These are phyloP conservation scores for Boletellus ananiceps DNA, from an alignment of 768 basidiomycete species.

Conservation along the genomic window DNA sequence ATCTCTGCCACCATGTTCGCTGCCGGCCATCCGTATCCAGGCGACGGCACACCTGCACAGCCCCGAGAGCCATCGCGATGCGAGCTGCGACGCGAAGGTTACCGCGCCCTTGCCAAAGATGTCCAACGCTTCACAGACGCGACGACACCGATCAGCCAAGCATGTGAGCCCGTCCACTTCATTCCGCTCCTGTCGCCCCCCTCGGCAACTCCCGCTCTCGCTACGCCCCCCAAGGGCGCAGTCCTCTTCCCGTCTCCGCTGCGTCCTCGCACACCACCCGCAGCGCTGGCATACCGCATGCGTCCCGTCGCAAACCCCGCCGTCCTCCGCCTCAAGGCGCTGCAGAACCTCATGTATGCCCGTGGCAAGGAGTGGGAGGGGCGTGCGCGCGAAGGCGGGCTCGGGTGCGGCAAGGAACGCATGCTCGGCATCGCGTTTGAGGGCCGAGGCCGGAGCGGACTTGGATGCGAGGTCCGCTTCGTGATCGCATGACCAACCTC, in stretches of 20 bases:
- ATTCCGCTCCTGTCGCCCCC: slow-evolving; percentile 38
- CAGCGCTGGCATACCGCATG: slow-evolving; percentile 40
- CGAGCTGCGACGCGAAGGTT: slow-evolving; percentile 34
- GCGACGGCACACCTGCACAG: slow-evolving; percentile 16
- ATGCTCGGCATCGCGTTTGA: slow-evolving; percentile 58
- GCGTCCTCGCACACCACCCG: slow-evolving; percentile 35
- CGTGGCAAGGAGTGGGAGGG: slow-evolving; percentile 46
- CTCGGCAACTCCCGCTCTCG: slow-evolving; percentile 27
- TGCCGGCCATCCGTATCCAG: slow-evolving; percentile 29
- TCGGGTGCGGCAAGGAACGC: slow-evolving; percentile 55
- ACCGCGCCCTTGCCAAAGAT: slow-evolving; percentile 41
- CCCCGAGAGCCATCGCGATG: slow-evolving; percentile 6
- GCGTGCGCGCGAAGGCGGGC: slow-evolving; percentile 42
- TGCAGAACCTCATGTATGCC: slow-evolving; percentile 50
- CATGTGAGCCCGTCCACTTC: slow-evolving; percentile 33
- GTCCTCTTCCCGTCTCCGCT: slow-evolving; percentile 39
- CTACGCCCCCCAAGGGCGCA: slow-evolving; percentile 32
- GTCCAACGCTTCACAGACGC: slow-evolving; percentile 39
- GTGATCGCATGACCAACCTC: slow-evolving; percentile 24
- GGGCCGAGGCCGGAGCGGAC: slow-evolving; percentile 51
- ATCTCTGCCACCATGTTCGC: slow-evolving; percentile 50
- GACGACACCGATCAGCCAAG: slow-evolving; percentile 8
- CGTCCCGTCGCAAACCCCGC: slow-evolving; percentile 59
- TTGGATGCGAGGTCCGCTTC: slow-evolving; percentile 40
- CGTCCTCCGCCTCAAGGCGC: slow-evolving; percentile 54